These are phyloP conservation scores for Babesia gibsoni DNA, from an alignment of 169 alveolate genomes.

Conservation along the genomic window DNA sequence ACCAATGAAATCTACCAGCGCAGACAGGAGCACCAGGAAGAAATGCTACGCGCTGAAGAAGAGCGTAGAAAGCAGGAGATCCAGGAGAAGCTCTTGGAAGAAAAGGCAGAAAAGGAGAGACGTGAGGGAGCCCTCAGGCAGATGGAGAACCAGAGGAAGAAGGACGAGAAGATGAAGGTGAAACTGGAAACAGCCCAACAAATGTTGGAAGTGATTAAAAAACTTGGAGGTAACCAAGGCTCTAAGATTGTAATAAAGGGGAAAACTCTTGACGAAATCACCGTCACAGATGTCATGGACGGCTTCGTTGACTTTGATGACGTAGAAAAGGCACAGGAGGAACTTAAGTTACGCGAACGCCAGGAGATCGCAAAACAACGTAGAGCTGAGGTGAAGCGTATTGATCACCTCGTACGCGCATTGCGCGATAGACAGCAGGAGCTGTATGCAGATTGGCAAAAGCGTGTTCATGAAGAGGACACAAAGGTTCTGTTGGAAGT, in stretches of 20 bases:
- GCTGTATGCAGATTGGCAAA: slow-evolving; percentile 69
- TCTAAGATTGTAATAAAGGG: slow-evolving; percentile 80
- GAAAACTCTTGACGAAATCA: slow-evolving; percentile 81
- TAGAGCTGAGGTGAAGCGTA: slow-evolving; percentile 78
- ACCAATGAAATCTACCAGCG: slow-evolving; percentile 62
- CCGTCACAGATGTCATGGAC: slow-evolving; percentile 80
- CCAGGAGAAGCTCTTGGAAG: slow-evolving; percentile 71
- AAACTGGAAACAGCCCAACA: slow-evolving; percentile 76
- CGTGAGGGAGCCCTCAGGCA: slow-evolving; percentile 79
- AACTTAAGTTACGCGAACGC: slow-evolving; percentile 74
- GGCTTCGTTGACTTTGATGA: slow-evolving; percentile 86
- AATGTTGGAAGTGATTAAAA: slow-evolving; percentile 73
- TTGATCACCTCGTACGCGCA: slow-evolving; percentile 85
- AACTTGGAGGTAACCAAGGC: slow-evolving; percentile 72
- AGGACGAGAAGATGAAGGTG: slow-evolving; percentile 82
- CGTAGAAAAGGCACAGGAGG: slow-evolving; percentile 83
- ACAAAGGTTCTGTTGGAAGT: slow-evolving; percentile 68
- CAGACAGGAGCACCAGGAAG: slow-evolving; percentile 68
- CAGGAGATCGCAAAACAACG: slow-evolving; percentile 80
- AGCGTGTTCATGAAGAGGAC: slow-evolving; percentile 65
- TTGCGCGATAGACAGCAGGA: slow-evolving; percentile 77
- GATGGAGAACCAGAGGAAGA: slow-evolving; percentile 78
- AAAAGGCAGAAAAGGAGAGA: slow-evolving; percentile 72
- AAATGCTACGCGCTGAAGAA: slow-evolving; percentile 61
- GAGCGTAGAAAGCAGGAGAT: slow-evolving; percentile 57